These are phyloP conservation scores for Hyaloperonospora brassicae DNA, from an alignment of 352 stramenopile species.

Conservation along the genomic window DNA sequence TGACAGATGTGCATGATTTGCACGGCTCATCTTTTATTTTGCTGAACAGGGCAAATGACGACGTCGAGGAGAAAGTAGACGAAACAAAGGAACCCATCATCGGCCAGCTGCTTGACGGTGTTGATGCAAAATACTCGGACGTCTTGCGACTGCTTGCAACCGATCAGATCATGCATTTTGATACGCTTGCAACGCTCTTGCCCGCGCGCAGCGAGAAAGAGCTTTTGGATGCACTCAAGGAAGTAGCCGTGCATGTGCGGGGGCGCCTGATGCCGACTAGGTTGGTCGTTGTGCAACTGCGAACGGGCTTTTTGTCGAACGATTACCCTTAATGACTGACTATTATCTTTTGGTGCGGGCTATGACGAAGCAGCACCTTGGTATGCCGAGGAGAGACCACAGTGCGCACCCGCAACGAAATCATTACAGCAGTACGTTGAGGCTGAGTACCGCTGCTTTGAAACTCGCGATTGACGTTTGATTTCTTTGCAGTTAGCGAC, in stretches of 20 bases:
- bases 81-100: constrained; percentile 30
- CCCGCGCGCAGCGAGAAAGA: constrained; percentile 31
- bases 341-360: neutral
- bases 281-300: constrained; percentile 13
- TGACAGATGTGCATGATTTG: neutral
- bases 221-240: constrained; percentile 32
- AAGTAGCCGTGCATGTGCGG: constrained; percentile 36
- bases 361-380: constrained; percentile 16
- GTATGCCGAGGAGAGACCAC: constrained; percentile 29
- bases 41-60: constrained; percentile 17
- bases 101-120: constrained; percentile 15
- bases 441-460: neutral
- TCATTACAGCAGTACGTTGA: constrained; percentile 43
- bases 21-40: constrained; percentile 1
- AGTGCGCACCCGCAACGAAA: constrained; percentile 32
- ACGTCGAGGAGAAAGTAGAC: constrained; percentile 39
- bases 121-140: constrained; percentile 28
- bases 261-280: constrained; percentile 39
- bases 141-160: constrained; percentile 19
- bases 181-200: constrained; percentile 34
- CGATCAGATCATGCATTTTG: constrained; percentile 44
- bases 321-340: neutral
- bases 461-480: constrained; percentile 4
- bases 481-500: constrained; percentile 23
- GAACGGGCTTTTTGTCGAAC: neutral